phyloP scores from a whole-genome alignment of 116 monocot species.

The Iris pallida region DNA sequence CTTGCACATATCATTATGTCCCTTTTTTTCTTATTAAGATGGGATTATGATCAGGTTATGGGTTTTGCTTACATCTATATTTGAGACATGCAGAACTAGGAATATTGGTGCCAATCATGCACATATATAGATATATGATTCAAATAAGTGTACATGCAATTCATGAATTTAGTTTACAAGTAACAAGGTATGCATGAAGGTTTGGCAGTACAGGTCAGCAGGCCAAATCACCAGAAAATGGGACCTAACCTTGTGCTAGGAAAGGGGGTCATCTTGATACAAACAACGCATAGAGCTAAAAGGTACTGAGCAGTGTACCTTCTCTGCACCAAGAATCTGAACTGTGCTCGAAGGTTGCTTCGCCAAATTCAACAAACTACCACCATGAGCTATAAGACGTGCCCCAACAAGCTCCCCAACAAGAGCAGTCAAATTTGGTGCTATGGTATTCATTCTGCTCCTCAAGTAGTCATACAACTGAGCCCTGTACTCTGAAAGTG shows the following conservation, averaged over 20 bases:
- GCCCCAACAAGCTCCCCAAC: slow-evolving; percentile 93
- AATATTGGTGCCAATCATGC: too few relatives aligned
- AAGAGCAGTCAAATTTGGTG: slow-evolving; percentile 79
- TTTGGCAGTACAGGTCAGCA: too few relatives aligned
- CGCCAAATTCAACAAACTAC: slow-evolving; percentile 75
- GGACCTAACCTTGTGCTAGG: too few relatives aligned
- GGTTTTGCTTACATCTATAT: too few relatives aligned
- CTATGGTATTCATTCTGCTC: slow-evolving; percentile 86
- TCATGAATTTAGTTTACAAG: neutral
- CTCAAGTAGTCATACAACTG: slow-evolving; percentile 76
- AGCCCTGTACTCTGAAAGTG: slow-evolving; percentile 79
- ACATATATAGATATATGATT: too few relatives aligned
- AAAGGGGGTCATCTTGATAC: neutral
- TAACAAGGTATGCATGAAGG: neutral
- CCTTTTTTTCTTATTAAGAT: neutral
- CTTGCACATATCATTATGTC: neutral
- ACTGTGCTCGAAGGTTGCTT: slow-evolving; percentile 89
- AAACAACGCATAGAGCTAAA: neutral
- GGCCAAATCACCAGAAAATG: too few relatives aligned
- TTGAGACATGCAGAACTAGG: too few relatives aligned
- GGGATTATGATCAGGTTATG: neutral
- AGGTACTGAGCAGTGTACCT: slow-evolving; percentile 27
- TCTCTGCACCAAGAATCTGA: slow-evolving; percentile 91
- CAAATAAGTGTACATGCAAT: neutral
- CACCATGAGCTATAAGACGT: slow-evolving; percentile 85